phyloP scores from a whole-genome alignment of 495 filamentous ascomycete genomes.

The Pseudotulostoma volvatum region DNA sequence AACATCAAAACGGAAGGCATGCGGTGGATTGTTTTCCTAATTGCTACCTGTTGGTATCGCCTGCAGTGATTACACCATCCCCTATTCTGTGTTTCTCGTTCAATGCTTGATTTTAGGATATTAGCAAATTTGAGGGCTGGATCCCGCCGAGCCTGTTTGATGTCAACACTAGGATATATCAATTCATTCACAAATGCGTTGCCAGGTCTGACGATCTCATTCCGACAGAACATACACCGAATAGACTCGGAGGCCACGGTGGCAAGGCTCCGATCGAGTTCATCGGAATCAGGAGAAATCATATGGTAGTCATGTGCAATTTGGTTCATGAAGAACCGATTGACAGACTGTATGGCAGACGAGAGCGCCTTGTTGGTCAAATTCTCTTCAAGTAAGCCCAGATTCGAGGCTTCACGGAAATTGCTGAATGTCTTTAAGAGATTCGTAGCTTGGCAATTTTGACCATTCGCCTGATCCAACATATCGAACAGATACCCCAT shows the following conservation, averaged over 20 bases:
- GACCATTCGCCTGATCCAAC: slow-evolving; percentile 85
- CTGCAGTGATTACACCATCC: slow-evolving; percentile 86
- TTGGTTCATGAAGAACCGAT: slow-evolving; percentile 59
- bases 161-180: slow-evolving; percentile 48
- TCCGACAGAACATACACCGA: slow-evolving; percentile 65
- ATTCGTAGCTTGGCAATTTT: slow-evolving; percentile 95
- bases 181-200: slow-evolving; percentile 66
- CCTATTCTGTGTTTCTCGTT: slow-evolving; percentile 60
- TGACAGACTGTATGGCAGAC: slow-evolving; percentile 58
- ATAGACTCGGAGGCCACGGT: slow-evolving; percentile 44
- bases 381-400: slow-evolving; percentile 74
- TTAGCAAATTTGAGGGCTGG: slow-evolving; percentile 56
- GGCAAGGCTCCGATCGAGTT: slow-evolving; percentile 41
- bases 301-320: slow-evolving; percentile 53
- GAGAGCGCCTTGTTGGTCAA: slow-evolving; percentile 49
- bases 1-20: slow-evolving; percentile 73
- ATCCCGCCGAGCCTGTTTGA: slow-evolving; percentile 33
- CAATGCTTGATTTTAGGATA: slow-evolving; percentile 71
- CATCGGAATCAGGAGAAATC: slow-evolving; percentile 37
- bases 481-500: slow-evolving; percentile 94
- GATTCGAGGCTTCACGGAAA: slow-evolving; percentile 50
- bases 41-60: slow-evolving; percentile 66
- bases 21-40: slow-evolving; percentile 59
- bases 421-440: slow-evolving; percentile 75
- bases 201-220: slow-evolving; percentile 53